Evolutionary conservation across 148 eudicot genomes (phyloP), one percentile per base, ranked within the genome.

Genomic region (Euryodendron excelsum): DNA sequence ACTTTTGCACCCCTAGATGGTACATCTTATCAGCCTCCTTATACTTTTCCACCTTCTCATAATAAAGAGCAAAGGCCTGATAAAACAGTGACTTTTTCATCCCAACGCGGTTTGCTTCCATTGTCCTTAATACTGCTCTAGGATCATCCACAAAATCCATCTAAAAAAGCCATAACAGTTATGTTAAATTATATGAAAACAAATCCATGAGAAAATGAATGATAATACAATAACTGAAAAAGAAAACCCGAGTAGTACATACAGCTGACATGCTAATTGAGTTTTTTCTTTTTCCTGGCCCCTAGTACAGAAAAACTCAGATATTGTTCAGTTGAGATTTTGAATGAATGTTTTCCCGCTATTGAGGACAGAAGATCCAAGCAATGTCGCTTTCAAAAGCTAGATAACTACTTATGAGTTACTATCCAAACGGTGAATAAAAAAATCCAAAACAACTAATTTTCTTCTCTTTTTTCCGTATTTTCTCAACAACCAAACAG

Each of bases 61-160:
- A 91, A 76, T 93, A 95, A 76, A 95, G 94, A 79, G 99, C 97
- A 81, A 88, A 95, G 0, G 99, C 99, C 78, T 90, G 91, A 70
- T 95, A 95, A 76, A 91, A 93, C 84, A 95, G 72, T 6, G 94
- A 79, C 83, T 81, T 84, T 81, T 88, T 93, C 69, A 70, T 52
- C 79, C 99, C 99, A 75, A 95, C 89, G 23, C 77, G 81, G 52
- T 88, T 88, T 70, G 45, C 73, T 84, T 95, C 96, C 99, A 95
- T 95, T 6, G 83, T 87, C 56, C 80, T 73, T 80, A 95, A 77
- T 56, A 91, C 74, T 45, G 89, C 93, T 79, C 84, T 93, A 13
- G 99, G 97, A 55, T 95, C 94, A 80, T 91, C 97, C 86, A 95
- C 96, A 75, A 82, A 95, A 84, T 95, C 99, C 99, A 95, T 90